phyloP scores from a whole-genome alignment of 306 rosid species.

The Fagus crenata region DNA sequence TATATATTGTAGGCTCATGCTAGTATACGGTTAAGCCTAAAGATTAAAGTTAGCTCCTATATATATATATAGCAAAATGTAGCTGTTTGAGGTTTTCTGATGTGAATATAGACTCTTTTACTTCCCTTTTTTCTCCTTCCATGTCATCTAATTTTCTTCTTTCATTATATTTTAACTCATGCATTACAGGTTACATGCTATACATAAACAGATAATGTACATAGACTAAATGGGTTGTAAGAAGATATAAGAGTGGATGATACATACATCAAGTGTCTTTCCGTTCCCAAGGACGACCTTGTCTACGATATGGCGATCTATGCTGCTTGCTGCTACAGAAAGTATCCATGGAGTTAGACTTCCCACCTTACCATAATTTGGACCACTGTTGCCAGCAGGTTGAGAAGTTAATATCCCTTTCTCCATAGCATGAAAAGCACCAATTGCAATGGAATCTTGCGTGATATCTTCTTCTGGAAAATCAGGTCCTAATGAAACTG shows the following conservation, averaged over 20 bases:
- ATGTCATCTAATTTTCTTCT: too few relatives aligned
- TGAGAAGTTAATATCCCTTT: conserved; percentile 44
- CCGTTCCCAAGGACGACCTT: conserved; percentile 46
- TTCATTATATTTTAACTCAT: too few relatives aligned
- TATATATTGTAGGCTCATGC: too few relatives aligned
- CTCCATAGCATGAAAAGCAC: conserved; percentile 45
- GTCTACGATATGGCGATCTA: conserved; percentile 28
- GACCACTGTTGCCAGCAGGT: conserved; percentile 46
- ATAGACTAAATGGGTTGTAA: not conserved
- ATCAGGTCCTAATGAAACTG: conserved; percentile 24
- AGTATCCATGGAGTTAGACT: conserved; percentile 52
- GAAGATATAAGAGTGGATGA: not conserved
- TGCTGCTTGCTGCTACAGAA: conserved; percentile 43
- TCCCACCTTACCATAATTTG: not conserved
- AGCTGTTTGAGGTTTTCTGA: too few relatives aligned
- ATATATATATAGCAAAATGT: too few relatives aligned
- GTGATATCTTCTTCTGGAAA: accelerated
- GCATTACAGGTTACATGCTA: too few relatives aligned
- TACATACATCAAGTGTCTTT: conserved; percentile 9
- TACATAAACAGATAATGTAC: not conserved
- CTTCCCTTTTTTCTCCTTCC: too few relatives aligned
- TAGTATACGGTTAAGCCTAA: too few relatives aligned
- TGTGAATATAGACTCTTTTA: too few relatives aligned
- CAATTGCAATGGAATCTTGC: conserved; percentile 35
- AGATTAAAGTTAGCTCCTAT: too few relatives aligned